phyloP scores from a whole-genome alignment of 192 early-diverging fungal genomes.

The Coemansia asiatica region DNA sequence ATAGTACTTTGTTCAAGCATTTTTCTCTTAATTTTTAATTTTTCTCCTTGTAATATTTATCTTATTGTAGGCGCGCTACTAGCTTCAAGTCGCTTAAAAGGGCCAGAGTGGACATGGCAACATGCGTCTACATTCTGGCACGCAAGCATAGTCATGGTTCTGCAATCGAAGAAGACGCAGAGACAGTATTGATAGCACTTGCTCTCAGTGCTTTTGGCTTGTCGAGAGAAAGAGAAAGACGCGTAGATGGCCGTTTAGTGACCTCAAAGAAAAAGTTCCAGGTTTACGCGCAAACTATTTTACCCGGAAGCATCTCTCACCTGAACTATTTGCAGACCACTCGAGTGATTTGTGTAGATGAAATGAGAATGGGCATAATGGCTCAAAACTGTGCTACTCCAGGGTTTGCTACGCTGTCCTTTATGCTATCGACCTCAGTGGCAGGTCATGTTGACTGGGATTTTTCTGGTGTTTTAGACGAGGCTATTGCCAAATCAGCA shows the following conservation, averaged over 20 bases:
- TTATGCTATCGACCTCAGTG: slow-evolving; percentile 49
- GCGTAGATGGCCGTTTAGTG: neutral
- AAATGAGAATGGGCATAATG: slow-evolving; percentile 56
- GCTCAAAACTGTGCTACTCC: slow-evolving; percentile 54
- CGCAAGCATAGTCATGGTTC: slow-evolving; percentile 33
- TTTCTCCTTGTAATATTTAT: no score
- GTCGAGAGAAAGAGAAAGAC: neutral
- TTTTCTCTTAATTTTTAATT: neutral
- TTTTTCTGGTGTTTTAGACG: slow-evolving; percentile 28
- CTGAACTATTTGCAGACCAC: slow-evolving; percentile 43
- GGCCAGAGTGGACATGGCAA: slow-evolving; percentile 39
- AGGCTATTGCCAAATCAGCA: slow-evolving; percentile 34
- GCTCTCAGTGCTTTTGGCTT: slow-evolving; percentile 39
- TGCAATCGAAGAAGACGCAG: slow-evolving; percentile 45
- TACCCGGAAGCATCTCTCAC: slow-evolving; percentile 45
- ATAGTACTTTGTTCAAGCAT: no score
- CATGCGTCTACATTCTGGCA: slow-evolving; percentile 52
- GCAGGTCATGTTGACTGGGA: slow-evolving; percentile 33
- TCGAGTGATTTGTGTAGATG: slow-evolving; percentile 45
- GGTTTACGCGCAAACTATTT: slow-evolving; percentile 46
- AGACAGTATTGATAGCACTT: slow-evolving; percentile 44
- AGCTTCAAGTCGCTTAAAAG: slow-evolving; percentile 37
- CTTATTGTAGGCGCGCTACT: slow-evolving; percentile 35
- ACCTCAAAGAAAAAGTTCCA: slow-evolving; percentile 15
- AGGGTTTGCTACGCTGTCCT: slow-evolving; percentile 48